A percentile compares a stretch with the other conserved stretches of the same genome.
phyloP scores from a whole-genome alignment of 768 basidiomycete species.

The Rhizopogon vulgaris region DNA sequence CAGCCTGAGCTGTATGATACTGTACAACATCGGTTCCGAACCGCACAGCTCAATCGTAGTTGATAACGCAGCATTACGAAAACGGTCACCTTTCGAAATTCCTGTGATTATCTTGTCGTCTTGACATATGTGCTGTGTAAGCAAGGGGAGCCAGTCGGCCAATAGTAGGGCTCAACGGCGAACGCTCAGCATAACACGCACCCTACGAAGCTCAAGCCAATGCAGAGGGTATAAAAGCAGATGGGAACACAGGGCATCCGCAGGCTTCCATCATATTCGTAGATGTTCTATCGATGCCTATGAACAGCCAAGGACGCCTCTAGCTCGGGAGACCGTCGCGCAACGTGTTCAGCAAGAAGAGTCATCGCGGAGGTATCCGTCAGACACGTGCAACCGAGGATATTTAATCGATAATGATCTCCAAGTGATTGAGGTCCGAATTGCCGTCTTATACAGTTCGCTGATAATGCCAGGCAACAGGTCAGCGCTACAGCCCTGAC shows the following conservation, averaged over 20 bases:
- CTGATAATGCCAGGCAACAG: background rate
- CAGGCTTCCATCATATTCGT: background rate
- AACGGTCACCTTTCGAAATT: background rate
- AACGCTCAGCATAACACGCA: background rate
- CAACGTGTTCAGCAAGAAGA: background rate
- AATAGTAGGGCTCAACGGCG: background rate
- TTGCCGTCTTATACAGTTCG: background rate
- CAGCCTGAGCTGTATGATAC: background rate
- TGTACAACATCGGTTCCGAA: background rate
- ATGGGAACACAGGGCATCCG: background rate
- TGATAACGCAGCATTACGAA: slow-evolving; percentile 1
- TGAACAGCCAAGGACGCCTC: background rate
- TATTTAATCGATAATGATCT: background rate
- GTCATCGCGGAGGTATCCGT: background rate
- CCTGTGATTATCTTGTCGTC: background rate
- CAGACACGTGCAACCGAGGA: background rate
- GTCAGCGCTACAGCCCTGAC: no score
- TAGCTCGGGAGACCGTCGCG: background rate
- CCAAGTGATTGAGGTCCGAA: background rate
- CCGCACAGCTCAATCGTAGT: background rate
- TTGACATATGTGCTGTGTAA: background rate
- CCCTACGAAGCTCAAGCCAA: background rate
- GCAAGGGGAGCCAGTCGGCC: background rate
- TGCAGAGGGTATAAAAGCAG: background rate
- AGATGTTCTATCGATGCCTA: background rate